phyloP scores from a whole-genome alignment of 73 alveolate genomes.

The Paramecium pentaurelia region DNA sequence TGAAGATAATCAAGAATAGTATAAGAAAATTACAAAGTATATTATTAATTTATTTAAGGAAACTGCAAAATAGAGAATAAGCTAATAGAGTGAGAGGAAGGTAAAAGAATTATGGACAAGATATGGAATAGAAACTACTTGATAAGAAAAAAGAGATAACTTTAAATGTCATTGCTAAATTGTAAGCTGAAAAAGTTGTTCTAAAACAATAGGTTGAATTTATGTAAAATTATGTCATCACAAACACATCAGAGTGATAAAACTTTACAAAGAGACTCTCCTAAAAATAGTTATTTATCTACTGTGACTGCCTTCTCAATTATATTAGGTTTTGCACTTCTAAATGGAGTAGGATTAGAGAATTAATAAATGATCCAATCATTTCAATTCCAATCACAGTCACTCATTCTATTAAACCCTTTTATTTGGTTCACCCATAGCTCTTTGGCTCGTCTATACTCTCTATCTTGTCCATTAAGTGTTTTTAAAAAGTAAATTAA shows the following conservation, averaged over 20 bases:
- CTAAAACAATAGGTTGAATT: slow-evolving; percentile 16
- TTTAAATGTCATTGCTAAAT: slow-evolving; percentile 32
- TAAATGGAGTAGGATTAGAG: background rate
- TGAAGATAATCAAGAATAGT: slow-evolving; percentile 39
- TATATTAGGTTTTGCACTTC: background rate
- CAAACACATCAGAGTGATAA: background rate
- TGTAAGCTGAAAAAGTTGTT: slow-evolving; percentile 5
- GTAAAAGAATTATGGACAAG: slow-evolving; percentile 24
- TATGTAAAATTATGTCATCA: background rate
- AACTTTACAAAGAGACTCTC: background rate
- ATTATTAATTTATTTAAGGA: background rate
- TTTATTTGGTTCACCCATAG: background rate
- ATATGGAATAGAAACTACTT: background rate
- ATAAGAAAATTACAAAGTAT: slow-evolving; percentile 42
- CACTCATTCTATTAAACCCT: background rate
- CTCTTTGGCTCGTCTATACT: background rate
- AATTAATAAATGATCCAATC: background rate
- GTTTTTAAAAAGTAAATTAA: background rate
- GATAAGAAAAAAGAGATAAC: background rate
- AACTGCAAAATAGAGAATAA: slow-evolving; percentile 10
- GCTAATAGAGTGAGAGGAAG: slow-evolving; percentile 50
- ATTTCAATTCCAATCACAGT: background rate
- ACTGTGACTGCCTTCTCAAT: slow-evolving; percentile 15
- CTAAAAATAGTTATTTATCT: background rate
- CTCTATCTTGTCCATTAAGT: background rate